Conservation (phyloP, 768 basidiomycete species). For the Podaxis sp. region DNA sequence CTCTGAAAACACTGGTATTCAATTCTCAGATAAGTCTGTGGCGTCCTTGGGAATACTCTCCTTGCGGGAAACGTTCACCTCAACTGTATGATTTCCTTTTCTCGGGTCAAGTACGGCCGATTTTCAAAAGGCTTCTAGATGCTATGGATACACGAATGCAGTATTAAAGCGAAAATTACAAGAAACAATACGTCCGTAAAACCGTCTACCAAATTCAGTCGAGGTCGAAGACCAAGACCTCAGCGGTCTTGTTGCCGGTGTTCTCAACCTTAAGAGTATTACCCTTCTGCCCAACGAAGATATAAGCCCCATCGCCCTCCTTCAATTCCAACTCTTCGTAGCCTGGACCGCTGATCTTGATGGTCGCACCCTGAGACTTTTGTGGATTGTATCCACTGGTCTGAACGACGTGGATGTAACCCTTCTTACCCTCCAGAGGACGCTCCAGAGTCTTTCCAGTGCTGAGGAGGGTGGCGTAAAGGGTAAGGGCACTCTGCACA, state of each 20-base stretch:
- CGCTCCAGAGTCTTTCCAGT: conserved; percentile 50
- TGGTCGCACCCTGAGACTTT: conserved; percentile 47
- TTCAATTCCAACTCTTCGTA: conserved; percentile 49
- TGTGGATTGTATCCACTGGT: conserved; percentile 73
- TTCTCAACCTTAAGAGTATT: conserved; percentile 49
- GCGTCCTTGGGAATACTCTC: background rate
- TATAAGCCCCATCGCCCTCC: conserved; percentile 88
- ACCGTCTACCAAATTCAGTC: conserved; percentile 28
- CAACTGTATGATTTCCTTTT: background rate
- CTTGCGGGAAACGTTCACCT: background rate
- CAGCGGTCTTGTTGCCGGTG: conserved; percentile 58
- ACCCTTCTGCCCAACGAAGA: conserved; percentile 44
- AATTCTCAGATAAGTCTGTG: background rate
- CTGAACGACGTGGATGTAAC: conserved; percentile 85
- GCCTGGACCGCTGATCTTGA: conserved; percentile 43
- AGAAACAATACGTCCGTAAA: background rate
- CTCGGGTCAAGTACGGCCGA: background rate
- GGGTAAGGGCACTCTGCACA: conserved; percentile 59
- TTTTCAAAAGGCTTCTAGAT: background rate
- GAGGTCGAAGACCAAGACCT: conserved; percentile 80
- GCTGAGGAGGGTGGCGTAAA: conserved; percentile 75
- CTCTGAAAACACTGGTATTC: background rate
- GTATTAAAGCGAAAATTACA: background rate
- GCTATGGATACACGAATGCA: conserved; percentile 5
- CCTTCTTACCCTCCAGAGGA: conserved; percentile 50